These are phyloP conservation scores for Calocybe gangraenosa DNA, from an alignment of 768 basidiomycete species.

Conservation along the genomic window DNA sequence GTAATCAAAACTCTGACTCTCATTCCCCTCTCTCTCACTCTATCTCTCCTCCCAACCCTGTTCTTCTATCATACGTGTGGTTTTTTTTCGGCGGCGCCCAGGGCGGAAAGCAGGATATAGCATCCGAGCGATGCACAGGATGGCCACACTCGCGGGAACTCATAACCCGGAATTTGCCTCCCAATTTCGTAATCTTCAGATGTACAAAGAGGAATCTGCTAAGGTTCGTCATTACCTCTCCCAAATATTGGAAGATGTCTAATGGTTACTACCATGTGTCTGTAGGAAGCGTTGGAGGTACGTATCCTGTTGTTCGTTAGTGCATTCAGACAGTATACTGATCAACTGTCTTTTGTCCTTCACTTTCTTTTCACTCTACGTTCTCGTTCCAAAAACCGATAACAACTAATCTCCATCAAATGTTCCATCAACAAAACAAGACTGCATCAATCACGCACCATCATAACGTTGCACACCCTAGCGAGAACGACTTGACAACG, in stretches of 20 bases:
- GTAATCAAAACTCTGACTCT: no score
- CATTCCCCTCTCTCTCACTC: no score
- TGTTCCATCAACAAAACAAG: background rate
- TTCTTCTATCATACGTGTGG: background rate
- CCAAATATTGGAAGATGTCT: background rate
- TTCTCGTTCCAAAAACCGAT: no score
- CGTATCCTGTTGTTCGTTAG: background rate
- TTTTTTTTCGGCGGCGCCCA: constrained; percentile 23
- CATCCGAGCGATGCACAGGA: constrained; percentile 81
- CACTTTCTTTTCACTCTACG: no score
- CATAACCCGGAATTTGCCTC: constrained; percentile 40
- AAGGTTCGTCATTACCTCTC: constrained; percentile 24
- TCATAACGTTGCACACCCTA: constrained; percentile 28
- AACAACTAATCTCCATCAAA: no score
- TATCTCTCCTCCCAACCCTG: no score
- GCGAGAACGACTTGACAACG: constrained; percentile 2
- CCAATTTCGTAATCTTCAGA: constrained; percentile 53
- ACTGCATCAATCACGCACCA: constrained; percentile 47
- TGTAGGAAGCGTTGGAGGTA: constrained; percentile 33
- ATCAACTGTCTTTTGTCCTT: background rate
- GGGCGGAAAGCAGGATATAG: constrained; percentile 87
- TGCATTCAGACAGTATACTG: background rate
- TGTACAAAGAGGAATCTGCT: constrained; percentile 82
- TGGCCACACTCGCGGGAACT: constrained; percentile 54
- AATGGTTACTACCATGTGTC: background rate